Evolutionary conservation across 75 land plant species (phyloP), one percentile per base, ranked within the genome.

Genomic region (Pseudotsuga menziesii): DNA sequence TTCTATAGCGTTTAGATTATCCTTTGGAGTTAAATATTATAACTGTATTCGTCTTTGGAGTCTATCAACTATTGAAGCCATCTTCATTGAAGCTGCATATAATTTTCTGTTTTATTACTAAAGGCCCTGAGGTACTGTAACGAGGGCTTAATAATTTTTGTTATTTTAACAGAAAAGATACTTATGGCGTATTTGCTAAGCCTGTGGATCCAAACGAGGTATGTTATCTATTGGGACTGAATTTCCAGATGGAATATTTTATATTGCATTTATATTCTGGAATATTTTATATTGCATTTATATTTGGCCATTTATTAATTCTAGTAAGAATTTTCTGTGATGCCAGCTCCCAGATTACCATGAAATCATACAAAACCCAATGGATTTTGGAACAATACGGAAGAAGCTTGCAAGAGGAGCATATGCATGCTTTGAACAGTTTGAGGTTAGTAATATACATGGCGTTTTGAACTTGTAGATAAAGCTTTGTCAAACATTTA

Each of bases 141-240:
- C 19, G 20, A 4, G 36, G 70, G 8, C 11, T 27, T 35, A 22
- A 12, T 54, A 36, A 74, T 70, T 23, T 11, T 75, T 26, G 25
- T 54, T 72, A 72, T 26, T 14, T 56, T 35, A 55, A 64, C 91
- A 95, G 96, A 82, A 95, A 95, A 69, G 98, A 93, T 73, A 89
- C 87, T 13, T 95, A 95, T 73, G 91, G 91, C 32, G 98, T 89
- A 22, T 95, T 88, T 79, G 83, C 96, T 5, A 90, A 93, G 32
- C 98, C 96, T 6, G 98, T 91, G 69, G 98, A 93, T 88, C 91
- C 96, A 16, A 87, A 83, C 41, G 91, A 93, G 94, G 98, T 95
- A 56, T 27, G 77, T 57, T 17, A 57, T 56, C 16, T 59, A 17
- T 77, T n/a, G 6, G 5, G 11, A 23, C 1, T 58, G 35, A 57